Base-by-base conservation (phyloP, 2,329 filamentous ascomycete species). In the Cytospora schulzeri region DNA sequence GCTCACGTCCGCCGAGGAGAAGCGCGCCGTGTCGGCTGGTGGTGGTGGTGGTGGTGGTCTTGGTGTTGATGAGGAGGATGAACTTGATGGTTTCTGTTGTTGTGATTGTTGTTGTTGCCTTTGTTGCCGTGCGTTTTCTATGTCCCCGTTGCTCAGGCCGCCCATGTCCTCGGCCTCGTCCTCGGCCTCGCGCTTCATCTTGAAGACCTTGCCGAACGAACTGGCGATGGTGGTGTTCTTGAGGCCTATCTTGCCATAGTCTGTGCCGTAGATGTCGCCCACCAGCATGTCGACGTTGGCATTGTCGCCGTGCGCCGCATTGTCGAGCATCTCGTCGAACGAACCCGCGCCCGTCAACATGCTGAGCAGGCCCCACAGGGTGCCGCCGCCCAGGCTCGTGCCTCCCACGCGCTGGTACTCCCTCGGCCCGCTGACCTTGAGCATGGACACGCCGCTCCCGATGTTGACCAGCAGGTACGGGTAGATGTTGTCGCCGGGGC, bases 381-480 rank as follows among this genome's bases (percentile, higher is more conserved):
- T 99, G n/a, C 95, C 95, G 53, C 95, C 95, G 38, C 95, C 95
- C 0, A 99, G 85, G 4, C 93, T 96, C 3, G 95, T 97, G 66
- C 95, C 95, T 60, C 95, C 95, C 12, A 99, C 94, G 71, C 95
- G 91, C 76, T 96, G 85, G 76, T 90, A 97, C 69, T 92, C 85
- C 62, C 90, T 86, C 0, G 93, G 93, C 0, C 93, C 94, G 0
- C 91, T 96, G 9, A 99, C 95, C 75, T 98, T 98, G 77, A 99
- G 90, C 85, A 99, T 96, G 51, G 91, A 95, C 6, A 99, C 95
- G 59, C 95, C 95, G 9, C 93, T 97, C 54, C 95, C 95, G 70
- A 99, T 99, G 78, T 99, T 99, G 72, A 99, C 95, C 33, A 99
- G 88, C 52, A 99, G 88, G 75, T 99, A 99, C 2, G 95, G 95